Conservation (phyloP, 23 red algal genomes). For the Porphyridium purpureum region DNA sequence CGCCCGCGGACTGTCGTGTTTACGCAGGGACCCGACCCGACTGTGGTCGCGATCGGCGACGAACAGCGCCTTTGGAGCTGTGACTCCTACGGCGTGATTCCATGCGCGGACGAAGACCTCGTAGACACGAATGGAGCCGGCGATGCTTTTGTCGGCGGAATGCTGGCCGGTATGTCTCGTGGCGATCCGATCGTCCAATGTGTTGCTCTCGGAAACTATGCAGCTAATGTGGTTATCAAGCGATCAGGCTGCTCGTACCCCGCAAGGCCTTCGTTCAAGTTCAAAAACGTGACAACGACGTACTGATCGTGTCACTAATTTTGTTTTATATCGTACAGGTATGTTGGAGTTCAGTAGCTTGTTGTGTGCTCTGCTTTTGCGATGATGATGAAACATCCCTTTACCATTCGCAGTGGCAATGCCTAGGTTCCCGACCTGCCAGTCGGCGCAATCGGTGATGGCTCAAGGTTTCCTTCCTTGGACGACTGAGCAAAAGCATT, state of each 20-base stretch:
- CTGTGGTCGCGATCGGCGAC: slow-evolving; percentile 67
- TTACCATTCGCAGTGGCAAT: too few relatives aligned
- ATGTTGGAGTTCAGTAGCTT: too few relatives aligned
- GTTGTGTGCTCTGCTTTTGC: too few relatives aligned
- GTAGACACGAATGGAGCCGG: slow-evolving; percentile 99
- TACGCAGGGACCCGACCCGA: slow-evolving; percentile 72
- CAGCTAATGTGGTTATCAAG: slow-evolving; percentile 79
- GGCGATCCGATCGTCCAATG: slow-evolving; percentile 39
- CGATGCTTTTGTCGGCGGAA: slow-evolving; percentile 97
- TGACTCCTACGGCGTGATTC: slow-evolving; percentile 47
- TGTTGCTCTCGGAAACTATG: slow-evolving; percentile 72
- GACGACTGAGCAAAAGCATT: too few relatives aligned
- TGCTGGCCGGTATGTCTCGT: slow-evolving; percentile 41
- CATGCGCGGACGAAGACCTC: slow-evolving; percentile 41
- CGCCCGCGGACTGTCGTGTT: slow-evolving; percentile 92
- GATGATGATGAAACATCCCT: too few relatives aligned
- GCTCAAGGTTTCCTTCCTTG: too few relatives aligned
- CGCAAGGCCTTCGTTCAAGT: not conserved
- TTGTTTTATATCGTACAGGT: too few relatives aligned
- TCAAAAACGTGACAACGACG: not conserved
- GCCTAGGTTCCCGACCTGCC: too few relatives aligned
- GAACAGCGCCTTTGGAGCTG: slow-evolving; percentile 45
- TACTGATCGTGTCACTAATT: too few relatives aligned
- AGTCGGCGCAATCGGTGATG: too few relatives aligned
- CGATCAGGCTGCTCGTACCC: slow-evolving; percentile 47